Evolutionary conservation across 1,284 basidiomycete species (phyloP), one percentile per base, ranked within the genome.

Genomic region (Ustilago trichophora): DNA sequence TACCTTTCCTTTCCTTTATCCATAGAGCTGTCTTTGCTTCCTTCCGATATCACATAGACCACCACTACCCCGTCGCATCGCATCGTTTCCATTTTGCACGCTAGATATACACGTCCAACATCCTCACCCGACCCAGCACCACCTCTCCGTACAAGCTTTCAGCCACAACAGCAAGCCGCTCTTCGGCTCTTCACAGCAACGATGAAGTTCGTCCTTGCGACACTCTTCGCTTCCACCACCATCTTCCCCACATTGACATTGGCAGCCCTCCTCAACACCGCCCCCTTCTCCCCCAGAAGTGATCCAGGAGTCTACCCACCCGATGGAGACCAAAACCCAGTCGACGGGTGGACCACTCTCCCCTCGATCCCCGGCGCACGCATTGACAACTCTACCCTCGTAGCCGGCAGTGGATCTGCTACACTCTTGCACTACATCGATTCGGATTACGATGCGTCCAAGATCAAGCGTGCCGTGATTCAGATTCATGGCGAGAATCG

Each of bases 401-500:
- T 40, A 6, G 71, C 71, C 2, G 73, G 72, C 18, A 22, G 16
- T 0, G 54, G 64, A 2, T 55, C 54, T 2, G 60, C 67, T 6
- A 60, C 57, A 4, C 57, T 78, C 9, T 32, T 71, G 18, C 53
- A 70, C 36, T 78, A 78, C 41, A 69, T 78, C 43, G 74, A 70
- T 19, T 36, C 36, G 4, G 21, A 50, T 3, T 74, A 69, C 18
- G 58, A 76, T 27, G 31, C 70, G 8, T 35, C 33, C 32, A 67
- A 71, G 32, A 72, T 77, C 48, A 77, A 72, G 49, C 58, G 76
- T 1, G 75, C 55, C 3, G 69, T 78, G 18, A 72, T 78, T 19
- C 69, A 76, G 48, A 57, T 77, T n/a, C 76, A 77, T 31, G 76
- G 76, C 16, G 57, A 75, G 42, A 73, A 72, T 34, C 45, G 76